Base-by-base conservation (phyloP, 768 basidiomycete species). In the Tricholoma sp. region DNA sequence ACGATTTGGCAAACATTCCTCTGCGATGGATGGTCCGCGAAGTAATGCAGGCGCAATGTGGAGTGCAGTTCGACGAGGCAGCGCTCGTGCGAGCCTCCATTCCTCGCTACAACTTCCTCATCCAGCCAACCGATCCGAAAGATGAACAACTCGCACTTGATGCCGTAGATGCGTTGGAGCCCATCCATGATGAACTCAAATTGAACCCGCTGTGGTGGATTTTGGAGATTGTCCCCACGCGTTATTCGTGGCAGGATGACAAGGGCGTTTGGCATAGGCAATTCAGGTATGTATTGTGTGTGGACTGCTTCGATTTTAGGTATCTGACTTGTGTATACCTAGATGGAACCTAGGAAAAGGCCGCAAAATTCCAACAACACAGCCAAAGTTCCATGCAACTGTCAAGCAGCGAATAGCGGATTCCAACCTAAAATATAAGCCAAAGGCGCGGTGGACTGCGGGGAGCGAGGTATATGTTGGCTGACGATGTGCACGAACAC, bases 21-120 rank as follows among this genome's bases (percentile, higher is more conserved):
- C 72, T 93, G 29, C 80, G 81, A 28, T 93, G 90, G 90, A 91
- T 93, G 89, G 75, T 91, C 34, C 82, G 83, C 52, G 80, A 92
- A 60, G 74, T 83, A 55, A 74, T 83, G 20, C 62, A 67, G 10
- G 75, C 87, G 12, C 68, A 75, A n/a, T 83, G 85, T 61, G 84
- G 81, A 5, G 76, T 91, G 33, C 61, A 72, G 31, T 89, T 89
- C 63, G 80, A 85, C 54, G 54, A 63, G 4, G 71, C 63, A 2
- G 81, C 79, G 13, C 76, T 89, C 24, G 62, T 62, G 17, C 71
- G 73, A 10, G 73, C 74, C 8, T 71, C 73, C n/a, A 79, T 83
- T 47, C 65, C 66, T 11, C 50, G 12, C 28, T 28, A 52, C 18
- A 31, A 52, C 20, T 41, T 54, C 6, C 58, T 53, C 54, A 49